A percentile compares a stretch with the other conserved stretches of the same genome.
phyloP scores from a whole-genome alignment of 441 rosid genomes.

The Biscutella laevigata region DNA sequence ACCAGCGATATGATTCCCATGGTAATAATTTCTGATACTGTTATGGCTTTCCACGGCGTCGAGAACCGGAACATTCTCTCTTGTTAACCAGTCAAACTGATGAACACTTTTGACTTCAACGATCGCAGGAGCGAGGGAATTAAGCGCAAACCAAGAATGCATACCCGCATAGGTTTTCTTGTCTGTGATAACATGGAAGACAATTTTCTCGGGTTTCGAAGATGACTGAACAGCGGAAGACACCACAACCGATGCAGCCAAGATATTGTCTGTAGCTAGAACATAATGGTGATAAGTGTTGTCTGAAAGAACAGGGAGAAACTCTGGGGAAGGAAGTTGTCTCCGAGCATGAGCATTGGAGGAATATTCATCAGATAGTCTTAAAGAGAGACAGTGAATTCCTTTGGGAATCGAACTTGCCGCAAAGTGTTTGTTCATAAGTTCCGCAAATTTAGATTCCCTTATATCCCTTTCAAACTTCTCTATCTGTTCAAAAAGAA shows the following conservation, averaged over 20 bases:
- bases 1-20: constrained; percentile 87
- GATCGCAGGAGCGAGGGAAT: constrained; percentile 75
- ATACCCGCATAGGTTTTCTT: constrained; percentile 99
- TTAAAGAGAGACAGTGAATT: constrained; percentile 85
- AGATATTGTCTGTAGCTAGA: constrained; percentile 83
- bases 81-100: constrained; percentile 97
- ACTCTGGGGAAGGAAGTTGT: constrained; percentile 94
- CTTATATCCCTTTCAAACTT: constrained; percentile 75
- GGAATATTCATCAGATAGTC: constrained; percentile 93
- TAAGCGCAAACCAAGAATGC: constrained; percentile 99
- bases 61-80: constrained; percentile 98
- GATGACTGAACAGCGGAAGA: constrained; percentile 79
- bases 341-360: constrained; percentile 97
- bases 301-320: constrained; percentile 85
- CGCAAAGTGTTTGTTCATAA: constrained; percentile 96
- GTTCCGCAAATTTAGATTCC: constrained; percentile 83
- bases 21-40: constrained; percentile 78
- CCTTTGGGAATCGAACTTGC: constrained; percentile 98
- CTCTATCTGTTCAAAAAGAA: constrained; percentile 59
- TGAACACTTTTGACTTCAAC: constrained; percentile 94
- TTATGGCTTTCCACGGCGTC: constrained; percentile 93
- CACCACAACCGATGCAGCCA: constrained; percentile 99
- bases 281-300: constrained; percentile 81
- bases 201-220: constrained; percentile 79
- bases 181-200: constrained; percentile 93